Evolutionary conservation across 225 moss, liverwort and hornwort genomes (phyloP), one percentile per base, ranked within the genome.

Genomic region (Sphagnum contortum): DNA sequence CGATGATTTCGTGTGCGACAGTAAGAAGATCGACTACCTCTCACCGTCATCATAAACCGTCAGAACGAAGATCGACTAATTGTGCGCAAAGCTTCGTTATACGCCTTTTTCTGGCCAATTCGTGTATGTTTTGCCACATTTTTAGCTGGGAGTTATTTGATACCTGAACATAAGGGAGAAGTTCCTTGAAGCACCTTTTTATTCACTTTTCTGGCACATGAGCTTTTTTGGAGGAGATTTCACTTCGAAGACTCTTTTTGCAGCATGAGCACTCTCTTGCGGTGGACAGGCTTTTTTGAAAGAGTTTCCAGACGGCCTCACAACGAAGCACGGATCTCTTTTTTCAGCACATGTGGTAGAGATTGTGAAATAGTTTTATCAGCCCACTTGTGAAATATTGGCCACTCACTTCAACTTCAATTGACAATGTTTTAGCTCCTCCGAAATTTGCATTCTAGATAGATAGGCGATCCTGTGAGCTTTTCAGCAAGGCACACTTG

Each of bases 401-500:
- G 64, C 64, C 14, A 2, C 44, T 45, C 11, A 63, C 48, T 49
- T 11, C 48, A 63, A 13, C 45, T 12, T 1, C 14, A 6, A 11
- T n/a, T 13, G 12, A 3, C 10, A 63, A 49, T n/a, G 2, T 12
- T 12, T 2, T 12, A 49, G n/a, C 11, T n/a, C 4, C 48, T 61
- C 45, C 48, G 47, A 10, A 11, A 8, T 61, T 8, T 8, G 44
- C 12, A 63, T 50, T 11, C 6, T 11, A 63, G 63, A 12, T 48
- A 8, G 12, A 3, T 5, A 3, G 56, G 5, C 48, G 66, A 66
- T 48, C 66, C 47, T 12, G 47, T 55, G 66, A 57, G 47, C 6
- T 66, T 66, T 66, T 56, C 57, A 55, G 66, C 66, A 48, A 56
- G 66, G 6, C 12, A 12, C 66, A 12, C 66, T 56, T 66, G 66